These are phyloP conservation scores for Sclerotinia subarctica DNA, from an alignment of 2,329 filamentous ascomycete species.

Conservation along the genomic window DNA sequence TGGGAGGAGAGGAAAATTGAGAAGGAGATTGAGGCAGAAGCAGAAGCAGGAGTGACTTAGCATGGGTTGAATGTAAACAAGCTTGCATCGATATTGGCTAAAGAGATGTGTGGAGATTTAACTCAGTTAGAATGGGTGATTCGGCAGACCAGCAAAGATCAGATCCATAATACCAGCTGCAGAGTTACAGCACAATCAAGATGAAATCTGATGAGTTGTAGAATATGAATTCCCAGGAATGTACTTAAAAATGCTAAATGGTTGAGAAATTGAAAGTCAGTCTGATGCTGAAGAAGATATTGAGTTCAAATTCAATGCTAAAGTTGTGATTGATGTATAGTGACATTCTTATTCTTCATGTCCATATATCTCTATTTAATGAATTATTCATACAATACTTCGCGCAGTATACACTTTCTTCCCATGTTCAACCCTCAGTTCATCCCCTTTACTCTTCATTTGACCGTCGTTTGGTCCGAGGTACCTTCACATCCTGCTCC, in stretches of 20 bases:
- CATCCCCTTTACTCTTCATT: background rate
- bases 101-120: background rate
- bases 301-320: background rate
- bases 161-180: background rate
- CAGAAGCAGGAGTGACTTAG: no score
- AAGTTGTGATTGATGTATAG: background rate
- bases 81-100: background rate
- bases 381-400: slow-evolving; percentile 2
- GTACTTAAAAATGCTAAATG: background rate
- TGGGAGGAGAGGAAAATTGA: background rate
- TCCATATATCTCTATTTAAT: slow-evolving; percentile 2
- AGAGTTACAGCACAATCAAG: background rate
- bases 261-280: background rate
- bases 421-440: background rate
- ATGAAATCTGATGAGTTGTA: no score
- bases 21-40: background rate
- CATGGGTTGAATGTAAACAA: background rate
- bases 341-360: background rate
- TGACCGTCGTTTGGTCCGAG: slow-evolving; percentile 12
- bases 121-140: background rate
- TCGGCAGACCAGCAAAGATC: background rate
- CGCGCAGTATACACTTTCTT: background rate
- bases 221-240: background rate
- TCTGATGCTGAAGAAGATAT: background rate
- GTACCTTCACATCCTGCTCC: slow-evolving; percentile 33